Evolutionary conservation across 306 rosid genomes (phyloP).

Genomic region (Styphnolobium japonicum): DNA sequence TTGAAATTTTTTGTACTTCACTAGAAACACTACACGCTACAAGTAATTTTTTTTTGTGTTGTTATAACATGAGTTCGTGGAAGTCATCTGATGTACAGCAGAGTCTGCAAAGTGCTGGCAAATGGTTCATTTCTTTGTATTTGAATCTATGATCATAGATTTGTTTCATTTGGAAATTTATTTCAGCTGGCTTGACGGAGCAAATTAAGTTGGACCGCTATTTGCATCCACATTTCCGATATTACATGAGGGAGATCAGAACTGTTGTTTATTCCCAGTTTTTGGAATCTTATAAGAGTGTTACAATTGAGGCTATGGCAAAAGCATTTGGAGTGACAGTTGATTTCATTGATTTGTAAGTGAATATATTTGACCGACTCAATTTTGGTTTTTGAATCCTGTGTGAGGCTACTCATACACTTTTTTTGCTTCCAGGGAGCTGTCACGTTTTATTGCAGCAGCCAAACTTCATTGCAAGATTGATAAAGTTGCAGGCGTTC

Average conservation of each 20-base stretch:
- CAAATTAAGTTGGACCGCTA: constrained; percentile 93
- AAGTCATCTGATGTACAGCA: no score
- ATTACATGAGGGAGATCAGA: constrained; percentile 95
- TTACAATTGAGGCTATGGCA: constrained; percentile 95
- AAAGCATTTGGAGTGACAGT: constrained; percentile 95
- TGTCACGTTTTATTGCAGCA: constrained; percentile 93
- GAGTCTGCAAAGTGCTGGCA: neutral
- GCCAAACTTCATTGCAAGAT: constrained; percentile 98
- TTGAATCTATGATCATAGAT: neutral
- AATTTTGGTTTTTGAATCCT: neutral
- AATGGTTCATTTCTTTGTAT: neutral
- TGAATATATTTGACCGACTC: neutral
- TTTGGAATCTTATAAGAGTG: constrained; percentile 97
- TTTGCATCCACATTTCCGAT: constrained; percentile 88
- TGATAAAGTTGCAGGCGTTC: constrained; percentile 92
- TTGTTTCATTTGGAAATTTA: constrained; percentile 11
- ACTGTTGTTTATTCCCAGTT: constrained; percentile 86
- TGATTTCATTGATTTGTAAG: constrained; percentile 95
- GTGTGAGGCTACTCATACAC: neutral
- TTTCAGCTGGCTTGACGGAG: constrained; percentile 85
- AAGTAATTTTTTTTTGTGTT: neutral
- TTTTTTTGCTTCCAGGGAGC: constrained; percentile 64
- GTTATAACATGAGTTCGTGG: constrained; percentile 3
- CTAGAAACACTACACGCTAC: neutral
- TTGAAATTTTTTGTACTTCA: neutral